Evolutionary conservation across 2,329 filamentous ascomycete species (phyloP), one percentile per base, ranked within the genome.

Genomic region (Laburnicola sp.): DNA sequence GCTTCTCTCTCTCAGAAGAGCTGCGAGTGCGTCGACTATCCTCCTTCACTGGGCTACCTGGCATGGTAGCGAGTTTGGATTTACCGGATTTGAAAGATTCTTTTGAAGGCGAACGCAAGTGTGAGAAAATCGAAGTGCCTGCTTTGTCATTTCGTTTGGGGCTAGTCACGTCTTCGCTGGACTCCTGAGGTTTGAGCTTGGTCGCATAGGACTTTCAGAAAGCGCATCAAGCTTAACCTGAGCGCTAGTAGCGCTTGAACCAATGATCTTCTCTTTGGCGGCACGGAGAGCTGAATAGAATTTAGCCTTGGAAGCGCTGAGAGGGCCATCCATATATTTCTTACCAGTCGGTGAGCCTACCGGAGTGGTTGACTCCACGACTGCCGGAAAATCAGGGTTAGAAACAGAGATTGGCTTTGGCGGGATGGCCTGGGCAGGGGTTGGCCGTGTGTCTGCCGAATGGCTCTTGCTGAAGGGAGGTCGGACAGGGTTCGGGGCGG

Each of bases 271-370:
- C 10, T 87, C 89, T 71, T 89, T 93, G 3, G 92, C 94, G 48
- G 87, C 89, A 73, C 91, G 92, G 62, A 97, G 79, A 53, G 96
- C 91, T 7, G 92, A 96, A 40, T 93, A 95, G 41, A 97, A 79
- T 69, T 91, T 95, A 66, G 89, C 90, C 76, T 96, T 97, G 26
- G 94, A 92, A 45, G 94, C 91, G 72, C 92, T 96, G 52, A 97
- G 74, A 4, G 91, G 91, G 51, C 88, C 93, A 59, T 95, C 91
- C 70, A 57, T 81, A 76, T 70, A 82, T 75, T 70, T 80, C 64
- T 74, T 77, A 50, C 64, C 64, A 60, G 60, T 62, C 26, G 83
- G 84, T 23, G 83, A 85, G 27, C 79, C 80, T 41, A 74, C 71
- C 26, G 83, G 82, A 44, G 82, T 85, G 11, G 82, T 86, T 9